Evolutionary conservation across 2,329 filamentous ascomycete species (phyloP).

Genomic region (Fusarium mundagurra): DNA sequence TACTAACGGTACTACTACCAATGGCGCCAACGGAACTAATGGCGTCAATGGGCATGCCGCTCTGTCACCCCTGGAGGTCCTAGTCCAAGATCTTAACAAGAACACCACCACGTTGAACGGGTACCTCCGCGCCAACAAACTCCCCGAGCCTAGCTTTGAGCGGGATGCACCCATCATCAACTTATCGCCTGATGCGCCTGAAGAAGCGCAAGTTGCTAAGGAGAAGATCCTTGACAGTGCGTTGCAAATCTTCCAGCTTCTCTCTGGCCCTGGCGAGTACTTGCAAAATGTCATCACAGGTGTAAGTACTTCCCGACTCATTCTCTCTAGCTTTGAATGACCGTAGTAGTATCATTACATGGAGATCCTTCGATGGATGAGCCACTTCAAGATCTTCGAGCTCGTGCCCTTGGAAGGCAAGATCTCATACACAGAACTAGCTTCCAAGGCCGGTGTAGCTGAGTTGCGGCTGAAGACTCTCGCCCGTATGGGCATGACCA

Average conservation of each 20-base stretch:
- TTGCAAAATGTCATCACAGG: neutral
- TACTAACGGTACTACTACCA: neutral
- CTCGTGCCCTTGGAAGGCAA: neutral
- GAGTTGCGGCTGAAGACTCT: neutral
- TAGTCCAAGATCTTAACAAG: neutral
- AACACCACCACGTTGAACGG: neutral
- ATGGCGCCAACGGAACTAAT: neutral
- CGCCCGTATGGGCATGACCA: neutral
- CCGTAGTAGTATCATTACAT: neutral
- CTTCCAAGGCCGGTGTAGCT: neutral
- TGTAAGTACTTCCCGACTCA: rapidly evolving
- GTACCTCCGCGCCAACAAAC: neutral
- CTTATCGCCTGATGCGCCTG: neutral
- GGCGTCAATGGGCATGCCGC: neutral
- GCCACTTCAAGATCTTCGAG: neutral
- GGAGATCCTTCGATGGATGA: conserved; percentile 1
- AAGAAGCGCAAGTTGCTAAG: neutral
- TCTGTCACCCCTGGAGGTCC: neutral
- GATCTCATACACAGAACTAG: neutral
- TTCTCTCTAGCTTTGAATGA: rapidly evolving
- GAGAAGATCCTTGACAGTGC: neutral
- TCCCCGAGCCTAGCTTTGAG: neutral
- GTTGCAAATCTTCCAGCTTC: neutral
- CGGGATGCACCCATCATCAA: neutral
- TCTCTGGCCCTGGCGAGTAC: neutral